Percentiles rank a stretch among this genome's conserved stretches.
phyloP scores from a whole-genome alignment of 2,329 filamentous ascomycete genomes.

The Cadophora sp. region DNA sequence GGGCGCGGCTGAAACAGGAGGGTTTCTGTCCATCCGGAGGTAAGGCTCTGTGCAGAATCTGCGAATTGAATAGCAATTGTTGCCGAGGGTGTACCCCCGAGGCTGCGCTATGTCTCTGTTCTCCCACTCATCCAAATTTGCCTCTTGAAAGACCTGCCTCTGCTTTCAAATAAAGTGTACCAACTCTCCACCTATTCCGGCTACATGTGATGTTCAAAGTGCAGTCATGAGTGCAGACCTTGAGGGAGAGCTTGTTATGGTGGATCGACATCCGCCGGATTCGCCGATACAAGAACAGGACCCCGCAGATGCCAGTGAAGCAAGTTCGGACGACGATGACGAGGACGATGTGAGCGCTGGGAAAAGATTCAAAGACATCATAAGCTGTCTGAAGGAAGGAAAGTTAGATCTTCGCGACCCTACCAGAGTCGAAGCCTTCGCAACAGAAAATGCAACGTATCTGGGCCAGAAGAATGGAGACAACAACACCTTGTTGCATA shows the following conservation, averaged over 20 bases:
- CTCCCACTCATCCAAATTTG: neutral
- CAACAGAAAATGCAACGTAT: neutral
- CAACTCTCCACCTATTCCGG: neutral
- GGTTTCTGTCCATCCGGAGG: neutral
- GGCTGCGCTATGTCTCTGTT: neutral
- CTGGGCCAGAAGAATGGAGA: conserved; percentile 17
- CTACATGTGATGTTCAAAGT: neutral
- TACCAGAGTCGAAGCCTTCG: conserved; percentile 15
- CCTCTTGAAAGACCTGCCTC: neutral
- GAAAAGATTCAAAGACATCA: conserved; percentile 24
- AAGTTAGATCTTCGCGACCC: conserved; percentile 16
- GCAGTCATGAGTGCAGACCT: neutral
- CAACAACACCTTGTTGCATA: conserved; percentile 22
- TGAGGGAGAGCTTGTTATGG: conserved; percentile 16
- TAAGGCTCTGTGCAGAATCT: neutral
- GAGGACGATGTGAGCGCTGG: conserved; percentile 22
- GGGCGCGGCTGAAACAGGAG: neutral
- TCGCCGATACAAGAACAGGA: conserved; percentile 4
- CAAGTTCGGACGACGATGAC: conserved; percentile 18
- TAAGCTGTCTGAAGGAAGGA: conserved; percentile 20
- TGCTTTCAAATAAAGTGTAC: neutral
- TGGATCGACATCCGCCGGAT: conserved; percentile 9
- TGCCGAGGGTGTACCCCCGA: neutral
- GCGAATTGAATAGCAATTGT: neutral
- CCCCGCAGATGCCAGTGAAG: neutral